These are phyloP conservation scores for Tephrocybe sp. DNA, from an alignment of 768 basidiomycete species.

Conservation along the genomic window DNA sequence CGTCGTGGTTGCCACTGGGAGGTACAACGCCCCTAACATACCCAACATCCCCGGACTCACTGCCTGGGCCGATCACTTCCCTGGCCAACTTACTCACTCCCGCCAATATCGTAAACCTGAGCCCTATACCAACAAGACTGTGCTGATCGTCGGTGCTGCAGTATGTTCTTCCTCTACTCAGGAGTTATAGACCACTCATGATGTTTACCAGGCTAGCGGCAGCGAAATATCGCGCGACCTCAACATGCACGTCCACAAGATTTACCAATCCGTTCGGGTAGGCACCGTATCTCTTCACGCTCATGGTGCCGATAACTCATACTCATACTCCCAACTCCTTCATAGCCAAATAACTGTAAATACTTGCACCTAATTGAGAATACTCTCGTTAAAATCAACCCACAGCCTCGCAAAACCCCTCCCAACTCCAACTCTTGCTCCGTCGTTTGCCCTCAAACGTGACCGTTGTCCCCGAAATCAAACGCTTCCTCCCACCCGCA, in stretches of 20 bases:
- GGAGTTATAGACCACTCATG: too few species aligned
- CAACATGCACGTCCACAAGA: conserved; percentile 21
- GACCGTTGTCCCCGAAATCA: conserved; percentile 40
- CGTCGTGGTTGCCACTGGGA: conserved; percentile 32
- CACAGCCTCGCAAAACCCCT: conserved; percentile 1
- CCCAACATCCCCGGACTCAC: conserved; percentile 33
- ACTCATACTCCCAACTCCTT: not conserved
- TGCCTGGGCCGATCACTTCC: conserved; percentile 34
- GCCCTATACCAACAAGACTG: conserved; percentile 32
- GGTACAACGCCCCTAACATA: conserved; percentile 34
- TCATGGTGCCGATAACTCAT: not conserved
- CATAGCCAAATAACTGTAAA: conserved; percentile 5
- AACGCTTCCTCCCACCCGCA: conserved; percentile 28
- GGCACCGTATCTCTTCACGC: not conserved
- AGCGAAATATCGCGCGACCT: conserved; percentile 37
- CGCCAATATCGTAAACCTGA: conserved; percentile 43
- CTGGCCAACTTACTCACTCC: conserved; percentile 35
- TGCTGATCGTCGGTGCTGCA: conserved; percentile 42
- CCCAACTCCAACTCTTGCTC: conserved; percentile 15
- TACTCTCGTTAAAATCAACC: not conserved
- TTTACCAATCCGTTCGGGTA: conserved; percentile 6
- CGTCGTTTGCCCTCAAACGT: conserved; percentile 30
- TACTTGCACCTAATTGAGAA: not conserved
- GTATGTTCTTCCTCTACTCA: conserved; percentile 14
- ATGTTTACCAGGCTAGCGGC: conserved; percentile 29